These are phyloP conservation scores for Tillandsia leiboldiana DNA, from an alignment of 176 grass and related monocot genomes.

Conservation along the genomic window DNA sequence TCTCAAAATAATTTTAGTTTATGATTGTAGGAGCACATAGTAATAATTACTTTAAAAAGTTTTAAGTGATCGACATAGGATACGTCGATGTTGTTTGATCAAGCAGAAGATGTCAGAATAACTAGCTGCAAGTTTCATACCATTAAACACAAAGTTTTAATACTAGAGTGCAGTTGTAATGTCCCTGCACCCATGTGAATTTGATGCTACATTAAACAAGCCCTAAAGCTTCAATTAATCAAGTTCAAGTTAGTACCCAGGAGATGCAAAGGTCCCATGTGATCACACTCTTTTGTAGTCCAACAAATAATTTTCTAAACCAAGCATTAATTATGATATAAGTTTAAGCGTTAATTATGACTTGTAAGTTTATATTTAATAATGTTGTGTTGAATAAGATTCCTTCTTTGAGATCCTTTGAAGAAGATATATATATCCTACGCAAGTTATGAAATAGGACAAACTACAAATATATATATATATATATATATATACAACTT, in stretches of 20 bases:
- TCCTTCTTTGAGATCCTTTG: slow-evolving; percentile 3
- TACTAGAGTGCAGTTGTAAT: not conserved
- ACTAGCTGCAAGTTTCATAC: not conserved
- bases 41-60: too few relatives aligned
- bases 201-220: not conserved
- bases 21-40: too few relatives aligned
- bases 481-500: too few relatives aligned
- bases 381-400: not conserved
- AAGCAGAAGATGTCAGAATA: too few relatives aligned
- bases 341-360: slow-evolving; percentile 4
- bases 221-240: not conserved
- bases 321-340: not conserved
- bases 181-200: not conserved
- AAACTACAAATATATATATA: too few relatives aligned
- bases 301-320: slow-evolving; percentile 7
- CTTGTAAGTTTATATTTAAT: slow-evolving; percentile 6
- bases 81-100: too few relatives aligned
- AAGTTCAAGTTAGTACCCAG: slow-evolving; percentile 1
- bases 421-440: too few relatives aligned
- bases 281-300: slow-evolving; percentile 27
- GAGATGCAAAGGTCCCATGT: slow-evolving; percentile 14
- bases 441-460: too few relatives aligned
- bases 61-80: too few relatives aligned
- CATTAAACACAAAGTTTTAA: not conserved
- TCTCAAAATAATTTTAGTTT: too few relatives aligned